Evolutionary conservation across 2,329 filamentous ascomycete genomes (phyloP).

Genomic region (Colletotrichum sp.): DNA sequence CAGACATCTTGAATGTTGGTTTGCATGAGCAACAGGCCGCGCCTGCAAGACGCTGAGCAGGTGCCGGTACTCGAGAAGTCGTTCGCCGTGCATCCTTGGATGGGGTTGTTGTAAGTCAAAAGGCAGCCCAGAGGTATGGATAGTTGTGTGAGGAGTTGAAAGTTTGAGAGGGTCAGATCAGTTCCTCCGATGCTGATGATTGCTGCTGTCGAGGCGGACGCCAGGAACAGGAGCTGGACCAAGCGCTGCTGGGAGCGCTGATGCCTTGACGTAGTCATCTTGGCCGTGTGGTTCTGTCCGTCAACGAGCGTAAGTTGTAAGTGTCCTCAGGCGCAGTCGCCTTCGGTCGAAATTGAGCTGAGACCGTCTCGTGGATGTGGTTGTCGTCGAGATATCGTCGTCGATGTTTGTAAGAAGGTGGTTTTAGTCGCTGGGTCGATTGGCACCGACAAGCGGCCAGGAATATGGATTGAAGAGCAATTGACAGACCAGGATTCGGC

Average conservation of each 20-base stretch:
- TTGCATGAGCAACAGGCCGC: constrained; percentile 31
- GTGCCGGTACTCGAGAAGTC: constrained; percentile 39
- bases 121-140: constrained; percentile 41
- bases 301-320: not conserved
- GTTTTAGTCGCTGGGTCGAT: not conserved
- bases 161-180: constrained; percentile 36
- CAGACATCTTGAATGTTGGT: constrained; percentile 33
- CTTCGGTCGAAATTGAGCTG: not conserved
- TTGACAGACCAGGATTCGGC: constrained; percentile 12
- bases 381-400: not conserved
- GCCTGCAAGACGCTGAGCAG: constrained; percentile 43
- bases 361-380: not conserved
- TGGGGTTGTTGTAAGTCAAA: constrained; percentile 45
- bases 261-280: constrained; percentile 1
- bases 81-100: constrained; percentile 37
- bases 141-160: constrained; percentile 44
- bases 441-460: constrained; percentile 5
- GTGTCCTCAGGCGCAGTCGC: not conserved
- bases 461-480: not conserved
- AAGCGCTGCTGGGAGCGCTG: not conserved
- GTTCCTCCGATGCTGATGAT: constrained; percentile 4
- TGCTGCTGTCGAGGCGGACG: not conserved
- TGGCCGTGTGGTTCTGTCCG: not conserved
- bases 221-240: constrained; percentile 2
- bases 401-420: not conserved